Evolutionary conservation across 140 eudicot species (phyloP).

Genomic region (Cichorium intybus): DNA sequence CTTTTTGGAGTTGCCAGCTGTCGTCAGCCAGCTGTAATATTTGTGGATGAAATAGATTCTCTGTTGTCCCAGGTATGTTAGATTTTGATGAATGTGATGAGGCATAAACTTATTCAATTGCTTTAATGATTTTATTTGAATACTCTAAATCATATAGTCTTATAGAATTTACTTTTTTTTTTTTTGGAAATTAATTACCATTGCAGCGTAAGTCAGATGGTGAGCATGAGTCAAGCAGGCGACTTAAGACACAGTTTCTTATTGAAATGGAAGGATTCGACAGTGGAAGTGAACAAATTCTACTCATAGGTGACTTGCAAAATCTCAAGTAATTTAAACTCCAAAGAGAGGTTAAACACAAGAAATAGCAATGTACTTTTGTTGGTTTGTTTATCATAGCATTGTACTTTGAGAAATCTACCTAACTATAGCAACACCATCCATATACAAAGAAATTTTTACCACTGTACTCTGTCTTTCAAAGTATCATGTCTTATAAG

Average conservation of each 20-base stretch:
- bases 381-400: too few species aligned
- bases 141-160: background rate
- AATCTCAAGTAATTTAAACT: background rate
- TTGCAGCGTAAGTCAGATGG: conserved; percentile 97
- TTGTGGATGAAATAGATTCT: conserved; percentile 95
- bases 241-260: conserved; percentile 92
- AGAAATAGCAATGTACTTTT: too few species aligned
- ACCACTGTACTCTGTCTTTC: too few species aligned
- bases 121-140: background rate
- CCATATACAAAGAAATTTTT: too few species aligned
- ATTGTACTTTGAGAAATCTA: too few species aligned
- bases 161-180: too few species aligned
- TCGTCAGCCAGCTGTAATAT: conserved; percentile 97
- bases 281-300: conserved; percentile 71
- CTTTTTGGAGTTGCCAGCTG: conserved; percentile 96
- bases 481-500: too few species aligned
- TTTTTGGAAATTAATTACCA: background rate
- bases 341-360: too few species aligned
- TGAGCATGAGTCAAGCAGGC: conserved; percentile 94
- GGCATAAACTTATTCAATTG: background rate
- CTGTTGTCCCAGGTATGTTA: conserved; percentile 76
- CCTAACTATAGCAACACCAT: too few species aligned
- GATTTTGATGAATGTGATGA: conserved; percentile 4
- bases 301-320: conserved; percentile 68
- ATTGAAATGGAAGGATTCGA: conserved; percentile 99